Conservation (phyloP, 1,139 yeast genomes). For the Geotrichum aggregatum region DNA sequence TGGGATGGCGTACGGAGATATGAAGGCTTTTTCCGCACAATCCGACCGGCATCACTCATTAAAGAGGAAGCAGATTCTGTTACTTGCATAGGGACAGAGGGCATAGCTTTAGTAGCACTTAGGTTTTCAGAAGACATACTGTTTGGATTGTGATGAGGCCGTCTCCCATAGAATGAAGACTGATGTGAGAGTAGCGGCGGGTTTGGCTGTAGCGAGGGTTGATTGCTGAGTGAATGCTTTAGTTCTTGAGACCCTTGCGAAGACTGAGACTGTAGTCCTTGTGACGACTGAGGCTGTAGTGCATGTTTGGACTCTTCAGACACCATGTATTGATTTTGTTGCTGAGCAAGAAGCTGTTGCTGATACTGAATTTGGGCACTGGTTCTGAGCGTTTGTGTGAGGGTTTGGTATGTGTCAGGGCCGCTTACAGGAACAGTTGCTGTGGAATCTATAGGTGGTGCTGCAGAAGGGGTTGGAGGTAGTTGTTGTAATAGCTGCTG, state of each 20-base stretch:
- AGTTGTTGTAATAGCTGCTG: conserved; percentile 14
- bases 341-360: conserved; percentile 18
- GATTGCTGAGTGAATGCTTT: conserved; percentile 20
- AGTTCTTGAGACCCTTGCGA: conserved; percentile 20
- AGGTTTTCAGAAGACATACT: conserved; percentile 12
- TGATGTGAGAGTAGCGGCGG: neutral
- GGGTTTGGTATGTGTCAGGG: conserved; percentile 17
- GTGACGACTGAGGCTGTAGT: no score
- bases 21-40: conserved; percentile 12
- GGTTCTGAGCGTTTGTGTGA: conserved; percentile 19
- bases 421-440: conserved; percentile 4
- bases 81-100: neutral
- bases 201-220: conserved; percentile 9
- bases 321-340: conserved; percentile 18
- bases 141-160: neutral
- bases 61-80: conserved; percentile 15
- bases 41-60: conserved; percentile 4
- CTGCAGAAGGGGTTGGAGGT: conserved; percentile 1
- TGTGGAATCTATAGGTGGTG: neutral
- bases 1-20: conserved; percentile 1
- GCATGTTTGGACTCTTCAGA: conserved; percentile 12
- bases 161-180: conserved; percentile 5
- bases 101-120: neutral
- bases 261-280: conserved; percentile 6
- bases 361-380: conserved; percentile 19